Evolutionary conservation across 495 filamentous ascomycete genomes (phyloP).

Genomic region (Aspergillus ellipticus): DNA sequence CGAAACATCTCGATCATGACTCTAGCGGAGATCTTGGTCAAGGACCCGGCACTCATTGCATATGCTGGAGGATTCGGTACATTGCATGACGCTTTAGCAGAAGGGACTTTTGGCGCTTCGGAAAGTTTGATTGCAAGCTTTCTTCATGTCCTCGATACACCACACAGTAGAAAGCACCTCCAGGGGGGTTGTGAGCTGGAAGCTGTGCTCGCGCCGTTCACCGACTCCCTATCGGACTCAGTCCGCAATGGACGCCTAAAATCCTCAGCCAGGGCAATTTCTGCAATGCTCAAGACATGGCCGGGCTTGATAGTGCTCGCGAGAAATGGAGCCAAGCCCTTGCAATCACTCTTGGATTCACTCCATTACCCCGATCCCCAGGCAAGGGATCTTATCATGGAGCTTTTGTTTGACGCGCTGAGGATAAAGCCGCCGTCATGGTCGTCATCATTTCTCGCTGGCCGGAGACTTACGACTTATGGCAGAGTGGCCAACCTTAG

Average conservation of each 20-base stretch:
- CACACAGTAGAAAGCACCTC: slow-evolving; percentile 72
- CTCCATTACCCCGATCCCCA: slow-evolving; percentile 67
- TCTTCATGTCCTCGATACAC: slow-evolving; percentile 82
- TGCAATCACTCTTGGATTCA: slow-evolving; percentile 75
- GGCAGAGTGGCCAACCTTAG: slow-evolving; percentile 88
- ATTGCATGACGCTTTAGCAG: slow-evolving; percentile 78
- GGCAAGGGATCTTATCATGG: slow-evolving; percentile 68
- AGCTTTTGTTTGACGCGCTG: slow-evolving; percentile 85
- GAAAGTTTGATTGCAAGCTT: slow-evolving; percentile 82
- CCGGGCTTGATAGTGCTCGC: slow-evolving; percentile 78
- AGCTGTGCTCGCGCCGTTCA: slow-evolving; percentile 82
- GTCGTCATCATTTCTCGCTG: slow-evolving; percentile 93
- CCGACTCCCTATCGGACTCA: slow-evolving; percentile 68
- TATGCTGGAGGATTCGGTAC: slow-evolving; percentile 77
- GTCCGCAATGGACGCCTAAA: slow-evolving; percentile 70
- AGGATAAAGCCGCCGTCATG: slow-evolving; percentile 94
- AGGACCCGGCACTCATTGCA: slow-evolving; percentile 73
- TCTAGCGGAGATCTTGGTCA: slow-evolving; percentile 83
- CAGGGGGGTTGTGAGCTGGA: slow-evolving; percentile 77
- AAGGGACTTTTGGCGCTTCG: slow-evolving; percentile 86
- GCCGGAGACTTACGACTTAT: slow-evolving; percentile 88
- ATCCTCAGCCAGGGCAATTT: slow-evolving; percentile 79
- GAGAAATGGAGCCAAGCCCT: slow-evolving; percentile 77
- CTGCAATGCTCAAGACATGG: slow-evolving; percentile 90
- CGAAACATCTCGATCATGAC: slow-evolving; percentile 89